Base-by-base conservation (phyloP, 2,329 filamentous ascomycete species). In the Dactylellina parvicollis region DNA sequence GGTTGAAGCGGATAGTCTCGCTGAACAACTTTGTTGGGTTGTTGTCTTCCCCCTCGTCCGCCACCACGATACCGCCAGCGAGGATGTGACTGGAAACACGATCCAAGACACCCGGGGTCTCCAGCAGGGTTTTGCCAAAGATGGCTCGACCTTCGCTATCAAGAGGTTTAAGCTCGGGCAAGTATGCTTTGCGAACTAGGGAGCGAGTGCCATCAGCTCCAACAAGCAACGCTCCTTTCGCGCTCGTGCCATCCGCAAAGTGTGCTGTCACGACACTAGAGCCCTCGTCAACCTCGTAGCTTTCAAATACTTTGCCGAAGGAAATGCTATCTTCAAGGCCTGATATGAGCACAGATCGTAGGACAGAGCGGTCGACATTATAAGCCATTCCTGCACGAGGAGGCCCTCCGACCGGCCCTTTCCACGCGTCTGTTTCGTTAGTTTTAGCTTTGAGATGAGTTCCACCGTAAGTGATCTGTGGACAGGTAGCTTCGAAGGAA, bases 91-190 rank as follows among this genome's bases (percentile, higher is more conserved):
- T 42, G 2, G 57, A 57, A n/a, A 30, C 22, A 4, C 38, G 14
- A 12, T 65, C 50, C 22, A 65, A 14, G 10, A 65, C 38, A 9
- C 16, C 38, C 12, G 61, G 28, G 8, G 38, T 40, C 24, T 55
- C 52, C 4, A 65, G 38, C 7, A 38, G 14, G 14, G 61, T 65
- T 16, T 65, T 65, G n/a, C 61, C 61, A 40, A 65, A 65, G 18
- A 65, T 42, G n/a, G 61, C 61, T 1, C 61, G 49, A 1, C 61
- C 61, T 55, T 65, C 61, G 16, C 49, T 65, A 46, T 65, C 61
- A 16, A 65, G 28, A 4, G 52, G 49, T 28, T 28, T 36, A 3
- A 65, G 28, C 28, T 57, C 49, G 1, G 61, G 61, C 3, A 65
- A 16, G 22, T 55, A 57, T 1, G 8, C n/a, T 30, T 50, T 55